phyloP scores from a whole-genome alignment of 176 grass and related monocot genomes.

The Avena insularis region DNA sequence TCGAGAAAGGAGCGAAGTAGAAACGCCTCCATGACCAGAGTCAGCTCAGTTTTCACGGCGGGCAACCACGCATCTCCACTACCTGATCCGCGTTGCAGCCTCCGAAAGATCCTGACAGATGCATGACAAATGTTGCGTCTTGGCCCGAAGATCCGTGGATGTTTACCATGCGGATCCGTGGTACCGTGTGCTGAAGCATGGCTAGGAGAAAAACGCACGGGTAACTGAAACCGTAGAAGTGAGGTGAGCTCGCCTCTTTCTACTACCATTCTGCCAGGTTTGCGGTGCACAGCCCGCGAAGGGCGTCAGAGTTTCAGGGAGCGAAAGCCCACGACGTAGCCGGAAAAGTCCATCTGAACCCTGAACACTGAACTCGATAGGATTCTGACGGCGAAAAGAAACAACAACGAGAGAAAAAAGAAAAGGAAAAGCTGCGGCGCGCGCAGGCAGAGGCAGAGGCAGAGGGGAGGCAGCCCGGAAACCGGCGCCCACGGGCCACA shows the following conservation, averaged over 20 bases:
- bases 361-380: not conserved
- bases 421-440: not conserved
- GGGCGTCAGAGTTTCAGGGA: not conserved
- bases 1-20: too few relatives aligned
- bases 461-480: not conserved
- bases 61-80: too few relatives aligned
- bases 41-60: too few relatives aligned
- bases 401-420: not conserved
- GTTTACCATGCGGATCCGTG: not conserved
- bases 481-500: not conserved
- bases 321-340: not conserved
- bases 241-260: not conserved
- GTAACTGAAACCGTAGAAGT: not conserved
- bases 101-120: too few relatives aligned
- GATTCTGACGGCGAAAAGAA: not conserved
- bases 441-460: not conserved
- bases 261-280: too few relatives aligned
- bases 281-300: not conserved
- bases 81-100: too few relatives aligned
- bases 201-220: not conserved
- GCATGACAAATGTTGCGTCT: too few relatives aligned
- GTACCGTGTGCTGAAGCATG: too few relatives aligned
- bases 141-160: not conserved
- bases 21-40: too few relatives aligned
- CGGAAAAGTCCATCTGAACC: slow-evolving; percentile 18